phyloP scores from a whole-genome alignment of 345 rosid genomes.

The Passiflora organensis region DNA sequence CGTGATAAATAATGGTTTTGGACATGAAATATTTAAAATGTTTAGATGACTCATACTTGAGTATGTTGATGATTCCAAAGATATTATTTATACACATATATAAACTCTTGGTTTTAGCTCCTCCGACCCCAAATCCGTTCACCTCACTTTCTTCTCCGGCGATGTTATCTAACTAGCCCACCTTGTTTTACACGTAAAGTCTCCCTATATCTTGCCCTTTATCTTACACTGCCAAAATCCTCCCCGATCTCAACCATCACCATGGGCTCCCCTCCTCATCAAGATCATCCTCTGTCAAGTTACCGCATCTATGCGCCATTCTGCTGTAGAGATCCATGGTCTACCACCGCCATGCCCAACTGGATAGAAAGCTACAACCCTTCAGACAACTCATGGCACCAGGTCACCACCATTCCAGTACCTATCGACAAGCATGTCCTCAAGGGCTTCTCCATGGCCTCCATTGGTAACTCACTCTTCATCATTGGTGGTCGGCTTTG shows the following conservation, averaged over 20 bases:
- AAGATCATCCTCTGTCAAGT: not conserved
- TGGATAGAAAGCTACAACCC: constrained; percentile 46
- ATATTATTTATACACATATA: too few relatives aligned
- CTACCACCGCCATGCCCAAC: constrained; percentile 9
- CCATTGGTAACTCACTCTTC: constrained; percentile 30
- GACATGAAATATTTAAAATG: too few relatives aligned
- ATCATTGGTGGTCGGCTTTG: constrained; percentile 44
- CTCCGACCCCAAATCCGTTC: not conserved
- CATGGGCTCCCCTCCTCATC: constrained; percentile 17
- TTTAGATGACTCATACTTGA: too few relatives aligned
- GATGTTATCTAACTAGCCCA: constrained; percentile 6
- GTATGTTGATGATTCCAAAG: too few relatives aligned
- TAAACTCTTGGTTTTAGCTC: constrained; percentile 15
- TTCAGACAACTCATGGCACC: constrained; percentile 31
- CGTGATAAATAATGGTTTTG: too few relatives aligned
- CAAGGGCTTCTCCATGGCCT: constrained; percentile 45
- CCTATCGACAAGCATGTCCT: constrained; percentile 28
- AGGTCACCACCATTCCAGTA: constrained; percentile 30
- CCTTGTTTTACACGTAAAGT: constrained; percentile 2
- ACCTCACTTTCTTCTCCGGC: constrained; percentile 1
- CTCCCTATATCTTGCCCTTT: constrained; percentile 8
- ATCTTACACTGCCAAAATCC: constrained; percentile 14
- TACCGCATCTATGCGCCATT: constrained; percentile 29
- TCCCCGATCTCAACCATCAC: not conserved
- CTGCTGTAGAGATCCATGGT: constrained; percentile 14